Conservation (phyloP, 2,329 filamentous ascomycete genomes). For the Diaporthe sp. region DNA sequence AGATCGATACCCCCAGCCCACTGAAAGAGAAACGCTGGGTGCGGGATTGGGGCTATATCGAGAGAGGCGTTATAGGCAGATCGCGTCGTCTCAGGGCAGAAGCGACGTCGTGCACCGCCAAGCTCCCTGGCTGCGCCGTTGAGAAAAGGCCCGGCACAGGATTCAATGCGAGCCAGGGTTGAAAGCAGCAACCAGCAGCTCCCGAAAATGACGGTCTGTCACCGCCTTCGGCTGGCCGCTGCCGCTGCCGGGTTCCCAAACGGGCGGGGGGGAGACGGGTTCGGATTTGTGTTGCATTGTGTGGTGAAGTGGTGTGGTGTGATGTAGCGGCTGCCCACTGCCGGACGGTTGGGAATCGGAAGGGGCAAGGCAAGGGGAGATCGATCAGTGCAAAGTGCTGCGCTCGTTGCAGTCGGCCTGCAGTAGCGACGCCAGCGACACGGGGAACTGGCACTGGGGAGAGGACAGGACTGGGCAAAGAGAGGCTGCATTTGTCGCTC, state of each 20-base stretch:
- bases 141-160: neutral
- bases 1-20: neutral
- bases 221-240: constrained; percentile 18
- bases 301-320: neutral
- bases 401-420: neutral
- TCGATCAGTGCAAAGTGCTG: neutral
- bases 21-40: neutral
- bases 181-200: neutral
- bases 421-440: neutral
- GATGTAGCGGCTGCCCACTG: neutral
- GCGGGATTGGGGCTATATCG: constrained; percentile 7
- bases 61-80: constrained; percentile 6
- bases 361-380: neutral
- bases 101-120: constrained; percentile 9
- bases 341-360: neutral
- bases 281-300: neutral
- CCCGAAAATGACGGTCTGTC: constrained; percentile 14
- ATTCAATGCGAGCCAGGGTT: constrained; percentile 14
- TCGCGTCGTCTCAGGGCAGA: constrained; percentile 19
- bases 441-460: neutral
- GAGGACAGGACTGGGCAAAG: neutral
- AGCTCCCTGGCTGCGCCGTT: constrained; percentile 11
- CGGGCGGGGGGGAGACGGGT: constrained; percentile 13
- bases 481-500: neutral
- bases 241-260: constrained; percentile 1